Conservation (phyloP, 2,329 filamentous ascomycete genomes). For the Gyromitra esculenta region DNA sequence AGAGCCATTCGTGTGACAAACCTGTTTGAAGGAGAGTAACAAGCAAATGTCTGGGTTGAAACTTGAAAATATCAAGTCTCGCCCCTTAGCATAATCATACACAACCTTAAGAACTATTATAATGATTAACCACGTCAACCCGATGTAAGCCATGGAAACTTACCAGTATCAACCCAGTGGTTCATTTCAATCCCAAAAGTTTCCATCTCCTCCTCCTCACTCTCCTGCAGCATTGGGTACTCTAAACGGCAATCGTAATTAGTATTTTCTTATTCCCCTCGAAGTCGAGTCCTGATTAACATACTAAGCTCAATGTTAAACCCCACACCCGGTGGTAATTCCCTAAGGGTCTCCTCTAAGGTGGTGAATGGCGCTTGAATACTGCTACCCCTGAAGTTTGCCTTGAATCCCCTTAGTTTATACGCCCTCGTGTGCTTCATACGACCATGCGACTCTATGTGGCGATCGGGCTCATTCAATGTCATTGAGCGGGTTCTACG, state of each 20-base stretch:
- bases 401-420: conserved; percentile 92
- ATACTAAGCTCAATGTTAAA: conserved; percentile 97
- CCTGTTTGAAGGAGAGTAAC: conserved; percentile 94
- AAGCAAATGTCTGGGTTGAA: conserved; percentile 98
- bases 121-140: conserved; percentile 14
- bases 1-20: conserved; percentile 65
- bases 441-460: conserved; percentile 74
- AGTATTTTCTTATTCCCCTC: conserved; percentile 16
- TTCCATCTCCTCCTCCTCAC: conserved; percentile 95
- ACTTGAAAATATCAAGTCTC: conserved; percentile 96
- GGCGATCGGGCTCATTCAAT: conserved; percentile 60
- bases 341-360: conserved; percentile 88
- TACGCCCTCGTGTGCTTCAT: conserved; percentile 98
- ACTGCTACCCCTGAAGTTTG: conserved; percentile 89
- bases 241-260: conserved; percentile 62
- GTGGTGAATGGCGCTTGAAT: conserved; percentile 97
- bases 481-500: conserved; percentile 59
- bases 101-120: conserved; percentile 79
- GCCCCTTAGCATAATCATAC: conserved; percentile 80
- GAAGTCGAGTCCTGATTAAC: conserved; percentile 54
- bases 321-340: conserved; percentile 81
- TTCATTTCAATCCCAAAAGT: conserved; percentile 95
- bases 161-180: conserved; percentile 84
- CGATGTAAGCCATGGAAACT: neutral
- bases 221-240: conserved; percentile 97